These are phyloP conservation scores for Paraglomus occultum DNA, from an alignment of 192 early-diverging fungal species.

Conservation along the genomic window DNA sequence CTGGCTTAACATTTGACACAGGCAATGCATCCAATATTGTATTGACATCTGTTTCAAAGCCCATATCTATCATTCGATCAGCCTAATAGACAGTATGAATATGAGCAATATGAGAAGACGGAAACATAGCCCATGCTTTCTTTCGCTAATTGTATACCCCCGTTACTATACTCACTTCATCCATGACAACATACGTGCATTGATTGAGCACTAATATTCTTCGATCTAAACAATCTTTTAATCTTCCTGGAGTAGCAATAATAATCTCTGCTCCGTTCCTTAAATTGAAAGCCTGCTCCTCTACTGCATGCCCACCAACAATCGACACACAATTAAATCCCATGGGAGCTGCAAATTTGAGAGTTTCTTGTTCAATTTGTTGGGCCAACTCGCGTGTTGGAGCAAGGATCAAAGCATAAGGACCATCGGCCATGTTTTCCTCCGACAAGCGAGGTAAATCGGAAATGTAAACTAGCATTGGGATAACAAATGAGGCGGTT, in stretches of 20 bases:
- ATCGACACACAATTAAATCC: slow-evolving; percentile 83
- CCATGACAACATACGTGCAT: slow-evolving; percentile 98
- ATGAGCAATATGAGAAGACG: no score
- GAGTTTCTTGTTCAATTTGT: slow-evolving; percentile 93
- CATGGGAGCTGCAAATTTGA: slow-evolving; percentile 86
- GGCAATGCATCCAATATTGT: slow-evolving; percentile 94
- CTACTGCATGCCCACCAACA: slow-evolving; percentile 84
- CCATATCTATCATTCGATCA: slow-evolving; percentile 93
- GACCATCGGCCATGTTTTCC: slow-evolving; percentile 79
- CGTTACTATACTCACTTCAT: slow-evolving; percentile 63
- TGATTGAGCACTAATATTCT: slow-evolving; percentile 89
- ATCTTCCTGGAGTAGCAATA: slow-evolving; percentile 97
- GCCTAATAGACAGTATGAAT: slow-evolving; percentile 43
- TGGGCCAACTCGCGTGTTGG: slow-evolving; percentile 97
- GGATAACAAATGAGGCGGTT: slow-evolving; percentile 94
- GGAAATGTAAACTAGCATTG: slow-evolving; percentile 89
- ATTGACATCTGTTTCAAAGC: slow-evolving; percentile 95
- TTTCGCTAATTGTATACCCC: neutral
- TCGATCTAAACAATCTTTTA: slow-evolving; percentile 88
- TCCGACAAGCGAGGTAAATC: slow-evolving; percentile 75
- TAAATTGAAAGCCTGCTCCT: slow-evolving; percentile 86
- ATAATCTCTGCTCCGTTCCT: slow-evolving; percentile 92
- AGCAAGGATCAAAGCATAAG: slow-evolving; percentile 92
- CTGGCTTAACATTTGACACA: slow-evolving; percentile 86
- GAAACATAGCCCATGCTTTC: neutral